Base-by-base conservation (phyloP, 2,329 filamentous ascomycete genomes). In the Neonectria coccinea region DNA sequence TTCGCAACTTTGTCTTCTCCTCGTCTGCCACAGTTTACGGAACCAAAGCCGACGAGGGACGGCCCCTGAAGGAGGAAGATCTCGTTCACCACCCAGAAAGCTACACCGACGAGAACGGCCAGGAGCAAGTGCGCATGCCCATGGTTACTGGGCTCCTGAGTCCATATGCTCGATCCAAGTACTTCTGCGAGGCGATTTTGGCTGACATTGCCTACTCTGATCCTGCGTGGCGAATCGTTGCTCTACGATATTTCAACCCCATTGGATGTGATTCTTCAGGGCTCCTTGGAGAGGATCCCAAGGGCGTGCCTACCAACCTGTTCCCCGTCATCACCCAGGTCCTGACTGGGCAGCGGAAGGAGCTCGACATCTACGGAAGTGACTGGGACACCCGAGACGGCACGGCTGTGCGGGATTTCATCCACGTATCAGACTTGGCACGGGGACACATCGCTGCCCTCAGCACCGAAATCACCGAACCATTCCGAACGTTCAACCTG, bases 21-120 rank as follows among this genome's bases (percentile, higher is more conserved):
- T 90, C 88, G 0, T 91, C 88, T 0, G 89, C 89, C 8, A 90
- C 88, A 0, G 89, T 91, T 1, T 91, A 91, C 70, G 89, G 89
- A 5, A 82, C 82, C 41, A 77, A 85, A 42, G 83, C 84, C 18
- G 82, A 85, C 36, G 79, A 78, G 4, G 85, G 85, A 14, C 72
- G 81, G 44, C 84, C 85, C 1, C 76, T 88, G 36, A 82, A 83
- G 39, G 87, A 89, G 68, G 86, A 69, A 53, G 67, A 70, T 7
- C 61, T 70, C n/a, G 67, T 70, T 3, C 66, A 70, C 25, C 67
- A 69, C 29, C 64, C 59, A 3, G 63, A 88, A 67, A 85, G 66
- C 82, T 87, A 20, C 85, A 86, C 73, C 11, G 79, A 81, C 59
- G 78, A 80, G 44, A 83, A 86, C 29, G 59, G 65, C 45, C 58